These are phyloP conservation scores for Spongiforma sp. DNA, from an alignment of 1,284 basidiomycete genomes.

Conservation along the genomic window DNA sequence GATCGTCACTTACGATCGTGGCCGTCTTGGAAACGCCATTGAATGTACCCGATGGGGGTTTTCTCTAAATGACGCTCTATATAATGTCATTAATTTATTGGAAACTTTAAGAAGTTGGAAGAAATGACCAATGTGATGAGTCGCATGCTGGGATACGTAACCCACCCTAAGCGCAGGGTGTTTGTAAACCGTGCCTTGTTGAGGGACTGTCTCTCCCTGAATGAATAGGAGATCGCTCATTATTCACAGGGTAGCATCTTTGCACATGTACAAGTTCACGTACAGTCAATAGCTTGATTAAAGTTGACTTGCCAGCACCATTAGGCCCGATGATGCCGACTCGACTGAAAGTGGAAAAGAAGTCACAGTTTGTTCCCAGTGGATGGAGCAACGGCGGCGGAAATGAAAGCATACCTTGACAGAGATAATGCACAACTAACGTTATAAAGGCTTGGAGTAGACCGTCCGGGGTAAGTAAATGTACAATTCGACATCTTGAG, in stretches of 20 bases:
- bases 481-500: slow-evolving; percentile 93
- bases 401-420: slow-evolving; percentile 65
- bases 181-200: slow-evolving; percentile 94
- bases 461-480: slow-evolving; percentile 92
- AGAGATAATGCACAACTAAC: slow-evolving; percentile 94
- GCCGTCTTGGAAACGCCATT: slow-evolving; percentile 99
- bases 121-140: slow-evolving; percentile 84
- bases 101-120: slow-evolving; percentile 17
- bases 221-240: slow-evolving; percentile 14
- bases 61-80: slow-evolving; percentile 92
- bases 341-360: slow-evolving; percentile 55
- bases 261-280: slow-evolving; percentile 27
- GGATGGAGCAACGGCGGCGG: slow-evolving; percentile 24
- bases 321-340: slow-evolving; percentile 93
- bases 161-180: slow-evolving; percentile 96
- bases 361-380: slow-evolving; percentile 23
- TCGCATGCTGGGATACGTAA: slow-evolving; percentile 98
- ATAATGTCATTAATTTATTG: slow-evolving; percentile 21
- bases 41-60: slow-evolving; percentile 95
- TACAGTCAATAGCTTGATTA: slow-evolving; percentile 95
- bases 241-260: slow-evolving; percentile 11
- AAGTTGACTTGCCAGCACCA: slow-evolving; percentile 95
- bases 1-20: slow-evolving; percentile 80
- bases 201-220: slow-evolving; percentile 92
- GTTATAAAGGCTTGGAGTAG: slow-evolving; percentile 84